Percentiles rank a stretch among this genome's conserved stretches.
Evolutionary conservation across 768 basidiomycete genomes (phyloP).

Genomic region (Strobilomyces echinocephalus): DNA sequence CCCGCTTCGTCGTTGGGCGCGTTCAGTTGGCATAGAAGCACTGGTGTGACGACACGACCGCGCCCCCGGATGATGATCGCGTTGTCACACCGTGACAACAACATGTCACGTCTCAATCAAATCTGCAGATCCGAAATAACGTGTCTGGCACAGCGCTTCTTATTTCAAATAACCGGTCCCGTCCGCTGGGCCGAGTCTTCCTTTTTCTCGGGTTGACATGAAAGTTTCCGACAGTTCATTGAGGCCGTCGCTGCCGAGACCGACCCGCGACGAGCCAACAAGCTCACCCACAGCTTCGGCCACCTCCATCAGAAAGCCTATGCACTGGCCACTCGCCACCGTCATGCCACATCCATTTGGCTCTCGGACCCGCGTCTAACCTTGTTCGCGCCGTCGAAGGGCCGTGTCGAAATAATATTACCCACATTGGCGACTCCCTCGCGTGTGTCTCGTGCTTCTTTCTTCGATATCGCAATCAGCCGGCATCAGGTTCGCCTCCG

Average conservation of each 20-base stretch:
- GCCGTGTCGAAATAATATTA: conserved; percentile 10
- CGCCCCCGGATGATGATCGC: background rate
- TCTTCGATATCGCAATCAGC: conserved; percentile 2
- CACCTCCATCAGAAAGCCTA: conserved; percentile 20
- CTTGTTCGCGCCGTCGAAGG: background rate
- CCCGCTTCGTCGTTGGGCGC: background rate
- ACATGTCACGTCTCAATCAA: background rate
- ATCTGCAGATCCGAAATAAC: conserved; percentile 34
- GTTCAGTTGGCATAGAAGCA: conserved; percentile 9
- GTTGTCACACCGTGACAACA: conserved; percentile 8
- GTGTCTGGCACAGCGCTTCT: conserved; percentile 23
- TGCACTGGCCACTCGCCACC: conserved; percentile 4
- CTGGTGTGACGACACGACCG: background rate
- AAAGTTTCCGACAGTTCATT: background rate
- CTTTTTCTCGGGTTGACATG: conserved; percentile 2
- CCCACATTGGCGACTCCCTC: conserved; percentile 1
- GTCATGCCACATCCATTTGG: background rate
- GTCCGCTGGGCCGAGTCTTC: conserved; percentile 6
- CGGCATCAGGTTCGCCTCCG: conserved; percentile 19
- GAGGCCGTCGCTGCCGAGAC: background rate
- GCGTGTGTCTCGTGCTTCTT: background rate
- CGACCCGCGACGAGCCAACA: background rate
- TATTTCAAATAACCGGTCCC: conserved; percentile 27
- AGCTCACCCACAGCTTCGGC: conserved; percentile 5
- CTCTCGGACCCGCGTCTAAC: conserved; percentile 24